Evolutionary conservation across 2,329 filamentous ascomycete genomes (phyloP).

Genomic region (Diaporthe ampelina): DNA sequence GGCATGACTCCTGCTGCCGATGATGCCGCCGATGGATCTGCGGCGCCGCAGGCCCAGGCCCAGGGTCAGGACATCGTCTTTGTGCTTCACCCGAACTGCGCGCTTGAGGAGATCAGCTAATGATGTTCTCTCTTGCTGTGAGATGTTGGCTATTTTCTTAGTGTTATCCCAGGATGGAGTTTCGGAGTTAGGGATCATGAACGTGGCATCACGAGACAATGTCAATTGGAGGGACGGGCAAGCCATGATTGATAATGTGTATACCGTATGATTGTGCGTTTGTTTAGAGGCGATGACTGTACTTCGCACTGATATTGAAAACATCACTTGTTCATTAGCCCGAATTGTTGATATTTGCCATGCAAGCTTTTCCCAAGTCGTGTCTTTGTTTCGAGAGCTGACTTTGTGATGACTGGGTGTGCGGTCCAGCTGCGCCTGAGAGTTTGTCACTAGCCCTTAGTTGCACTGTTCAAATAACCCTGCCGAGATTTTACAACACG

Average conservation of each 20-base stretch:
- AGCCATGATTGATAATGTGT: slow-evolving; percentile 38
- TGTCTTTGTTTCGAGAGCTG: neutral
- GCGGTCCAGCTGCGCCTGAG: neutral
- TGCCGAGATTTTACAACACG: too few species aligned
- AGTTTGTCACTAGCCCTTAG: neutral
- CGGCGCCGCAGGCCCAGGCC: slow-evolving; percentile 52
- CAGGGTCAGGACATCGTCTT: slow-evolving; percentile 74
- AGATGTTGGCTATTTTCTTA: neutral
- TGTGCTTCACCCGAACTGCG: slow-evolving; percentile 94
- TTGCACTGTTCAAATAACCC: neutral
- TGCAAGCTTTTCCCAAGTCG: too few species aligned
- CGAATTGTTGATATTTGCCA: neutral
- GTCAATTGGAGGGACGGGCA: slow-evolving; percentile 12
- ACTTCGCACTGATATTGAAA: neutral
- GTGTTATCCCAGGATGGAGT: slow-evolving; percentile 22
- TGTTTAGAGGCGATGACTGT: neutral
- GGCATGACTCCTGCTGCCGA: slow-evolving; percentile 64
- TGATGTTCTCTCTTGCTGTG: neutral
- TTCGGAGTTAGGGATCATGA: slow-evolving; percentile 22
- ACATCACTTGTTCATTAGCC: neutral
- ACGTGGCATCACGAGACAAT: neutral
- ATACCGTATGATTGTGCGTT: slow-evolving; percentile 6
- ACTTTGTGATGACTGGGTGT: neutral
- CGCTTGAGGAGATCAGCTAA: slow-evolving; percentile 73
- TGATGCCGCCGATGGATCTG: slow-evolving; percentile 58